Percentiles rank a stretch among this genome's conserved stretches.
Evolutionary conservation across 2,329 filamentous ascomycete genomes (phyloP).

Genomic region (Ophidiomyces ophidiicola): DNA sequence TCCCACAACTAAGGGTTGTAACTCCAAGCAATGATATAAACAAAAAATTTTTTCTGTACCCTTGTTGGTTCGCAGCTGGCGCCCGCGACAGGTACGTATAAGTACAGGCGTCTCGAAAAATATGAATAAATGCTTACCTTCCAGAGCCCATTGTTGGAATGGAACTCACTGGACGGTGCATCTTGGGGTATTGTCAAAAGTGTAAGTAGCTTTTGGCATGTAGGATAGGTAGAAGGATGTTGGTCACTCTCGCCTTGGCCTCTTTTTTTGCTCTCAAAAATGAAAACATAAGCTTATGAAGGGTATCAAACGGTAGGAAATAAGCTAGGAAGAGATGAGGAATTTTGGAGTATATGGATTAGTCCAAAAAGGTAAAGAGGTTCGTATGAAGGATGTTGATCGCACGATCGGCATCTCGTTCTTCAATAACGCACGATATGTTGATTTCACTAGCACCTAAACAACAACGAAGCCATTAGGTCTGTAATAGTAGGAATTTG

Average conservation of each 20-base stretch:
- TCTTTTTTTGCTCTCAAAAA: not conserved
- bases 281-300: constrained; percentile 3
- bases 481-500: not conserved
- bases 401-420: constrained; percentile 76
- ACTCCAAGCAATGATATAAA: not conserved
- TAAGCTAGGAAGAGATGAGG: not conserved
- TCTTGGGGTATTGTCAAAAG: not conserved
- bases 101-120: not conserved
- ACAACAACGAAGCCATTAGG: constrained; percentile 7
- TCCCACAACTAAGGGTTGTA: not conserved
- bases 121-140: constrained; percentile 1
- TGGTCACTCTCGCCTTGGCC: constrained; percentile 1
- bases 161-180: constrained; percentile 8
- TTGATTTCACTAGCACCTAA: constrained; percentile 95
- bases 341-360: not conserved
- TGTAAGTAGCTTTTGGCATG: not conserved
- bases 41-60: constrained; percentile 10
- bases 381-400: constrained; percentile 95
- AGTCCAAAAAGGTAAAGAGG: constrained; percentile 90
- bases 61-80: constrained; percentile 15
- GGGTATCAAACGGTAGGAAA: constrained; percentile 11
- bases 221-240: not conserved
- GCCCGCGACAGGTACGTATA: constrained; percentile 14
- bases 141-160: constrained; percentile 16
- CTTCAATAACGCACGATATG: constrained; percentile 94